These are phyloP conservation scores for Paxillus involutus DNA, from an alignment of 768 basidiomycete genomes.

Conservation along the genomic window DNA sequence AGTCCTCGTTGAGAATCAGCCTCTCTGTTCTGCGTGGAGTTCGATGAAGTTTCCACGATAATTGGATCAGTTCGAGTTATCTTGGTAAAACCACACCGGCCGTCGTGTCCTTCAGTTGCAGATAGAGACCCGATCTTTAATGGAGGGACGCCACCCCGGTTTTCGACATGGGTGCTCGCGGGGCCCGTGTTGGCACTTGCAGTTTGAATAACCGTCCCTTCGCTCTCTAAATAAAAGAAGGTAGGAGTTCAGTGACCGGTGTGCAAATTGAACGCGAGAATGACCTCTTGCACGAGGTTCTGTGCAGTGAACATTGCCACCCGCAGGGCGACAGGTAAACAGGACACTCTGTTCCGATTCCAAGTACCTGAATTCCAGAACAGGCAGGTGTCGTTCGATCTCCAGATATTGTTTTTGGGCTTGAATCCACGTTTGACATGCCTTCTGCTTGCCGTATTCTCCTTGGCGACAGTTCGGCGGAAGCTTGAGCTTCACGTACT, in stretches of 20 bases:
- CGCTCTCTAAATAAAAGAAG: slow-evolving; percentile 2
- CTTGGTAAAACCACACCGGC: slow-evolving; percentile 3
- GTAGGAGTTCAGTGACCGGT: not conserved
- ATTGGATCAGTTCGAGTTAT: slow-evolving; percentile 1
- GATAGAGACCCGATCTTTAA: not conserved
- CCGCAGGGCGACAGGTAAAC: slow-evolving; percentile 10
- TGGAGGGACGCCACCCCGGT: not conserved
- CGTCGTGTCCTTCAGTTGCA: not conserved
- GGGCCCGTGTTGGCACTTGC: not conserved
- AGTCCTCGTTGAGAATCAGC: slow-evolving; percentile 2
- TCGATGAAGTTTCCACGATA: not conserved
- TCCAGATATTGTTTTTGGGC: slow-evolving; percentile 7
- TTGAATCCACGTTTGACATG: slow-evolving; percentile 13
- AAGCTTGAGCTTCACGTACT: slow-evolving; percentile 4
- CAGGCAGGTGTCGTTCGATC: slow-evolving; percentile 8
- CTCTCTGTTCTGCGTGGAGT: slow-evolving; percentile 11
- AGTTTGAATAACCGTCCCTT: not conserved
- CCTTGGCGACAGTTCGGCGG: slow-evolving; percentile 15
- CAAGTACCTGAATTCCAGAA: slow-evolving; percentile 8
- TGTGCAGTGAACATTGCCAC: not conserved
- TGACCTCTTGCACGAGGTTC: slow-evolving; percentile 4
- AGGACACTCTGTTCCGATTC: slow-evolving; percentile 3
- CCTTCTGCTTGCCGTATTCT: slow-evolving; percentile 2
- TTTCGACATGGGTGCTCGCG: not conserved
- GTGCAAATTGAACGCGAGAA: not conserved